A percentile compares a stretch with the other conserved stretches of the same genome.
These are phyloP conservation scores for Trichosporon coremiiforme DNA, from an alignment of 1,284 basidiomycete species.

Conservation along the genomic window DNA sequence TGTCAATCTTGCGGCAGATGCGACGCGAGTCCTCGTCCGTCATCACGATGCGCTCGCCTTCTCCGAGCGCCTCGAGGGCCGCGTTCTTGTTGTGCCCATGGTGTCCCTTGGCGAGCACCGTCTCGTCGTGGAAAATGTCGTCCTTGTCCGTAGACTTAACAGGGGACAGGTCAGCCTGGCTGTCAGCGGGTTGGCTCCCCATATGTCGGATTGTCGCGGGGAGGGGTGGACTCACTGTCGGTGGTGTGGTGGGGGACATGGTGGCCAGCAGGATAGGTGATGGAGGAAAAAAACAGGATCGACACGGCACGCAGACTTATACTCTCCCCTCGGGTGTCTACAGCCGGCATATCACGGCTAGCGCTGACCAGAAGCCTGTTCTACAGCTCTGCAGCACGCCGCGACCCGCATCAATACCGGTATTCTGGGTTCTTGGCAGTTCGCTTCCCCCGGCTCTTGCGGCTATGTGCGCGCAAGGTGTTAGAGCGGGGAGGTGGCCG, in stretches of 20 bases:
- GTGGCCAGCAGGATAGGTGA: neutral
- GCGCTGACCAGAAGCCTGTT: neutral
- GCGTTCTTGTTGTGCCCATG: conserved; percentile 59
- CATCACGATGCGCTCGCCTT: conserved; percentile 40
- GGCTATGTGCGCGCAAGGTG: no score
- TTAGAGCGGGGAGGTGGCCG: no score
- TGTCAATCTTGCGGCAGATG: conserved; percentile 42
- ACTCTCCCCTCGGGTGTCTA: neutral
- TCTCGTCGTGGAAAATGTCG: conserved; percentile 68
- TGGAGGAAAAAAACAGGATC: neutral
- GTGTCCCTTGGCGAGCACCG: conserved; percentile 60
- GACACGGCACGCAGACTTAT: neutral
- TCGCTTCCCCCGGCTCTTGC: no score
- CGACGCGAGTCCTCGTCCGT: conserved; percentile 40
- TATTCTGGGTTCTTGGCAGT: conserved; percentile 8
- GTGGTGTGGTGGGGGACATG: conserved; percentile 2
- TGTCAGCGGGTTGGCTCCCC: conserved; percentile 16
- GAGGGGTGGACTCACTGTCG: neutral
- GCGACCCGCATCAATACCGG: neutral
- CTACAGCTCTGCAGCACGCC: no score
- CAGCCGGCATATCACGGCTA: conserved; percentile 9
- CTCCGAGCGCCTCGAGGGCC: conserved; percentile 59
- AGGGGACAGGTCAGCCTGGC: conserved; percentile 16
- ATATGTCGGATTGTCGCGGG: neutral
- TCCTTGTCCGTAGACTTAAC: conserved; percentile 54